Percentiles rank a stretch among this genome's conserved stretches.
These are phyloP conservation scores for Metarhizium humberi DNA, from an alignment of 2,329 filamentous ascomycete genomes.

Conservation along the genomic window DNA sequence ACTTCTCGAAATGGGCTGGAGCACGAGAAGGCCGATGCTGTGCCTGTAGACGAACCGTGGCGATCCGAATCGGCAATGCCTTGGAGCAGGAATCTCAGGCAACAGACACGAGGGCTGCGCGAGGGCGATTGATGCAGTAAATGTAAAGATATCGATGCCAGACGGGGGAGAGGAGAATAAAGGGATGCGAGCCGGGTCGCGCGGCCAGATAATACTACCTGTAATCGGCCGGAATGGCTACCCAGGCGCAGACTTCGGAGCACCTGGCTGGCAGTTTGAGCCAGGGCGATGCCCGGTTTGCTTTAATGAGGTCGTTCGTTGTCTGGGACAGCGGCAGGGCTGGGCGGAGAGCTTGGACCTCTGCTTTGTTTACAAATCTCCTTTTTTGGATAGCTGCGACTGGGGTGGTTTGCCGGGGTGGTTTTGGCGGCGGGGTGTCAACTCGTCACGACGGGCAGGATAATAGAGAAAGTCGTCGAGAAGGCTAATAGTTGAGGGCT, in stretches of 20 bases:
- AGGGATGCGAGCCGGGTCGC: slow-evolving; percentile 1
- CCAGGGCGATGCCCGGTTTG: slow-evolving; percentile 4
- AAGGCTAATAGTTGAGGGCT: slow-evolving; percentile 5
- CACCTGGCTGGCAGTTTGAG: background rate
- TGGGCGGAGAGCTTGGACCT: slow-evolving; percentile 20
- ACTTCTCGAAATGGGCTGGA: background rate
- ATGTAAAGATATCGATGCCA: background rate
- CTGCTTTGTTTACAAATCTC: slow-evolving; percentile 31
- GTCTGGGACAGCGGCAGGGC: slow-evolving; percentile 25
- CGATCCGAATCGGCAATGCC: background rate
- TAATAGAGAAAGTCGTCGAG: slow-evolving; percentile 5
- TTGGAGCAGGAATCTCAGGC: background rate
- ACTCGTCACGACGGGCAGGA: background rate
- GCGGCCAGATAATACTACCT: slow-evolving; percentile 3
- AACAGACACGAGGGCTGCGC: background rate
- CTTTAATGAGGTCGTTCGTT: slow-evolving; percentile 15
- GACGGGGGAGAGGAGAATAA: background rate
- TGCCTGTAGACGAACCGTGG: background rate
- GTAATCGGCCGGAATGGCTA: background rate
- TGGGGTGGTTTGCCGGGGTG: slow-evolving; percentile 6
- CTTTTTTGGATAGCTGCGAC: slow-evolving; percentile 26
- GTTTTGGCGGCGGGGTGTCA: slow-evolving; percentile 4
- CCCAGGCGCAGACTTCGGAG: background rate
- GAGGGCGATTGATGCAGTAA: background rate
- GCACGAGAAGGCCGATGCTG: background rate